Conservation (phyloP, 371 early-diverging fungal species). For the Choanephora cucurbitarum region DNA sequence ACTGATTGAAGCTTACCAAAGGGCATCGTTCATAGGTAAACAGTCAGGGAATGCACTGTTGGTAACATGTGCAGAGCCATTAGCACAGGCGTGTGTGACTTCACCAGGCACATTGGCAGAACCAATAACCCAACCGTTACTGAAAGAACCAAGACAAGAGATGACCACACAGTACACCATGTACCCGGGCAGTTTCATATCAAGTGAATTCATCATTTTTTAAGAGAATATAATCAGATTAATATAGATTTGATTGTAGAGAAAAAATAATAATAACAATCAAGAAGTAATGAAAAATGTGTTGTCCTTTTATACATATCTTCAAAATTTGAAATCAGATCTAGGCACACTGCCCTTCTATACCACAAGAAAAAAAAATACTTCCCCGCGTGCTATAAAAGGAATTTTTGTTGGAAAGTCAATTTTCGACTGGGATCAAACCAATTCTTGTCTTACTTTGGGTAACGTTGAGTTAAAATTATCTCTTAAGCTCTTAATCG, state of each 20-base stretch:
- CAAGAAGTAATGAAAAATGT: not conserved
- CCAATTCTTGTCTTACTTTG: not conserved
- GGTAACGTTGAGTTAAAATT: not conserved
- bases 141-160: constrained; percentile 41
- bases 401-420: not conserved
- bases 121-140: constrained; percentile 53
- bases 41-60: constrained; percentile 30
- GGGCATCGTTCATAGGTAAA: constrained; percentile 29
- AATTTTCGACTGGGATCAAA: not conserved
- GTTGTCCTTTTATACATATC: not conserved
- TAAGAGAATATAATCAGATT: no score
- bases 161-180: constrained; percentile 49
- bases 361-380: not conserved
- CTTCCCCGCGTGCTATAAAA: not conserved
- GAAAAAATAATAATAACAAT: no score
- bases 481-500: not conserved
- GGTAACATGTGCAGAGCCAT: constrained; percentile 14
- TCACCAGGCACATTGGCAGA: constrained; percentile 50
- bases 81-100: constrained; percentile 28
- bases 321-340: not conserved
- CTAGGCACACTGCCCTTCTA: not conserved
- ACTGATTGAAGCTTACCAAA: constrained; percentile 21
- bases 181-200: constrained; percentile 32
- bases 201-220: constrained; percentile 39
- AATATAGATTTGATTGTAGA: not conserved